A percentile compares a stretch with the other conserved stretches of the same genome.
phyloP scores from a whole-genome alignment of 306 rosid genomes.

The Corylus americana region DNA sequence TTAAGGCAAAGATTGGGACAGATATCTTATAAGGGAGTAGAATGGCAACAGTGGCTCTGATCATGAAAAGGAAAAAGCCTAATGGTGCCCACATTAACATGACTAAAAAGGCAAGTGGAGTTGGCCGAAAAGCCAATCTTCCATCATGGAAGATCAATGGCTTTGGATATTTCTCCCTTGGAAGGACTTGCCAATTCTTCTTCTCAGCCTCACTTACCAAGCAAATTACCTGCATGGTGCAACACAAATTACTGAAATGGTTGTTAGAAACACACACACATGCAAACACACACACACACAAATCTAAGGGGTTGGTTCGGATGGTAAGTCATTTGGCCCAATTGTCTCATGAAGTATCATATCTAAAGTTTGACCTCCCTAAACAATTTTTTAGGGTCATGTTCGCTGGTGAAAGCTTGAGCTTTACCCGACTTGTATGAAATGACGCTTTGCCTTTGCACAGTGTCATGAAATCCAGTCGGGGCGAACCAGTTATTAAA shows the following conservation, averaged over 20 bases:
- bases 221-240: conserved; percentile 4
- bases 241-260: background rate
- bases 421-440: no score
- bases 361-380: no score
- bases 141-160: conserved; percentile 4
- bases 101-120: background rate
- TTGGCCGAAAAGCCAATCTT: conserved; percentile 4
- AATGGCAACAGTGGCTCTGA: background rate
- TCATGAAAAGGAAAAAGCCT: background rate
- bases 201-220: background rate
- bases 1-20: background rate
- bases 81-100: background rate
- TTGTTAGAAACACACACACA: background rate
- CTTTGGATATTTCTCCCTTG: conserved; percentile 1
- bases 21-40: background rate
- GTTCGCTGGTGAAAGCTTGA: no score
- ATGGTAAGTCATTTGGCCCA: no score
- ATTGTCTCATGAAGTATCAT: no score
- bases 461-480: no score
- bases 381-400: no score
- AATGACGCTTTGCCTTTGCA: no score
- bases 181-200: conserved; percentile 5
- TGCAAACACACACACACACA: no score
- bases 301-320: no score
- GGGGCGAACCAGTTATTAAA: no score